phyloP scores from a whole-genome alignment of 768 basidiomycete species.

The Amanita subjunquillea region DNA sequence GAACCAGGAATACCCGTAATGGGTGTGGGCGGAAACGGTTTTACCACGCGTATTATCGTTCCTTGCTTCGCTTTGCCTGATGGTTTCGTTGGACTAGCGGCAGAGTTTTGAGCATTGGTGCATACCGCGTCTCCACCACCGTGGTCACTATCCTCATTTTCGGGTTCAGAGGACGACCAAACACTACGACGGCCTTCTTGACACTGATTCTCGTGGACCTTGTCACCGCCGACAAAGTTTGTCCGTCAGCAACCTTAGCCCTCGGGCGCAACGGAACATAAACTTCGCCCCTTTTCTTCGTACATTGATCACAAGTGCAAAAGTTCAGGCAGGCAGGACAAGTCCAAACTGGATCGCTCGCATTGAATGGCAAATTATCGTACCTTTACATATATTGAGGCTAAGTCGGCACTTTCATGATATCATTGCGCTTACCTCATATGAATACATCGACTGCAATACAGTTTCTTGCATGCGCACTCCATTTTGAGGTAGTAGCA shows the following conservation, averaged over 20 bases:
- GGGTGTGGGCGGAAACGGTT: constrained; percentile 2
- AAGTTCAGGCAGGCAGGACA: constrained; percentile 36
- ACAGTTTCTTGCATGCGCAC: constrained; percentile 12
- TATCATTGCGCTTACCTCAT: constrained; percentile 9
- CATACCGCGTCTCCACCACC: background rate
- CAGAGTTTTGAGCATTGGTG: background rate
- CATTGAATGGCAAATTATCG: constrained; percentile 13
- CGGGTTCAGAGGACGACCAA: background rate
- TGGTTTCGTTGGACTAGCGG: background rate
- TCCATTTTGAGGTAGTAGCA: constrained; percentile 8
- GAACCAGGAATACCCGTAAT: constrained; percentile 8
- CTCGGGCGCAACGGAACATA: constrained; percentile 24
- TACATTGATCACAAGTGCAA: constrained; percentile 42
- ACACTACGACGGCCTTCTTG: background rate
- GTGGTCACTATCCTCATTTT: background rate
- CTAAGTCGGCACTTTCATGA: background rate
- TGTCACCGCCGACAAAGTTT: background rate
- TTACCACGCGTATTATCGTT: background rate
- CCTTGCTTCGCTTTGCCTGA: background rate
- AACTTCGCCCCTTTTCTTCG: constrained; percentile 32
- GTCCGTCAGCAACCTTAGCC: background rate
- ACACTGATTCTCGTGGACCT: background rate
- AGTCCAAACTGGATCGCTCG: constrained; percentile 13
- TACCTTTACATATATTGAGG: constrained; percentile 14
- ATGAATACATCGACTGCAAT: constrained; percentile 10